Percentiles rank a stretch among this genome's conserved stretches.
phyloP scores from a whole-genome alignment of 768 basidiomycete species.

The Phlegmacium glaucopus region DNA sequence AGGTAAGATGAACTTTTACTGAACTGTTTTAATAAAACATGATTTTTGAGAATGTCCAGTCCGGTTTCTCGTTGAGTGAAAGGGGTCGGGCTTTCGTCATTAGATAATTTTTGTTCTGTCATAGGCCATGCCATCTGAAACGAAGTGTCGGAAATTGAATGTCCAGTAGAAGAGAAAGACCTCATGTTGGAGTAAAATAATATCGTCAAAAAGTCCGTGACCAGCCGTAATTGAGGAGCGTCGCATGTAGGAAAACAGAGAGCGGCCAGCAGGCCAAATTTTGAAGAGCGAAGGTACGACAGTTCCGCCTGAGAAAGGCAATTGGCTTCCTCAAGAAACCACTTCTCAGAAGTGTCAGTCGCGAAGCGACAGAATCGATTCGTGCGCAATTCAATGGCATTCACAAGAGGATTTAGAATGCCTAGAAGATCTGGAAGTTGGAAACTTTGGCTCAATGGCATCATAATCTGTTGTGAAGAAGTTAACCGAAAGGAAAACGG shows the following conservation, averaged over 20 bases:
- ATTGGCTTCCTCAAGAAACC: slow-evolving; percentile 18
- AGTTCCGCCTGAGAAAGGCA: slow-evolving; percentile 26
- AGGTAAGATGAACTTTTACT: slow-evolving; percentile 12
- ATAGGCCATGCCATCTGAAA: background rate
- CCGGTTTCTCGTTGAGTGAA: background rate
- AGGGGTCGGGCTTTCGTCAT: too few relatives aligned
- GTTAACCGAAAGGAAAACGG: too few relatives aligned
- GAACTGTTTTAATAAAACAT: slow-evolving; percentile 35
- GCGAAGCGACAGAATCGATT: slow-evolving; percentile 13
- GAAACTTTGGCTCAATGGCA: slow-evolving; percentile 10
- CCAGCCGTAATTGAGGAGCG: slow-evolving; percentile 48
- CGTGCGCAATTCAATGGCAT: slow-evolving; percentile 16
- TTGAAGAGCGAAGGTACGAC: slow-evolving; percentile 21
- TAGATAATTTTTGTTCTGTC: background rate
- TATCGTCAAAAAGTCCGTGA: slow-evolving; percentile 47
- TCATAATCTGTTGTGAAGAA: slow-evolving; percentile 5
- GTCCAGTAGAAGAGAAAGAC: slow-evolving; percentile 7
- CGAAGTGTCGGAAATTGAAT: background rate
- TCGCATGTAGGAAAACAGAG: slow-evolving; percentile 61
- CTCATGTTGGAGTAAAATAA: slow-evolving; percentile 35
- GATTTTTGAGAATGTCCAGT: slow-evolving; percentile 18
- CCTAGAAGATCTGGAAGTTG: slow-evolving; percentile 17
- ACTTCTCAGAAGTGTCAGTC: slow-evolving; percentile 23
- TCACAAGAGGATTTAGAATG: slow-evolving; percentile 9
- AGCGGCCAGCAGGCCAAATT: slow-evolving; percentile 50